Conservation (phyloP, 192 early-diverging fungal genomes). For the Gonapodya prolifera region DNA sequence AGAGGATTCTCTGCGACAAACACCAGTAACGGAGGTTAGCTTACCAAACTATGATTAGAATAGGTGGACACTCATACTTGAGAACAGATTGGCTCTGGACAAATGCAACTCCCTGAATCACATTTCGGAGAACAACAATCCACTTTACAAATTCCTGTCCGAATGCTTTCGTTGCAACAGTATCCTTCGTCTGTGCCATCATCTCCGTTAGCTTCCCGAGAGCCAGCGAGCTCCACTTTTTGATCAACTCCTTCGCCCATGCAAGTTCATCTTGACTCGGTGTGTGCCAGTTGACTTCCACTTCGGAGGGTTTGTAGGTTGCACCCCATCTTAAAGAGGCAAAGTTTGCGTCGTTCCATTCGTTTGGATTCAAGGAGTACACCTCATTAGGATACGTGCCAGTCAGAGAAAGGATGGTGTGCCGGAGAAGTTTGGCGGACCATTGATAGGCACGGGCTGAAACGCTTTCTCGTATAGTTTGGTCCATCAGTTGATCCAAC, state of each 20-base stretch:
- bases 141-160: neutral
- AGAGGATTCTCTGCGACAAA: no score
- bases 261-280: neutral
- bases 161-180: neutral
- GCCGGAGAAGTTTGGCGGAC: neutral
- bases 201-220: neutral
- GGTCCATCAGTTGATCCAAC: neutral
- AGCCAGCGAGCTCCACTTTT: neutral
- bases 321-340: neutral
- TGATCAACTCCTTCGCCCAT: neutral
- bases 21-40: no score
- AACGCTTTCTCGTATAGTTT: neutral
- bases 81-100: neutral
- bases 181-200: neutral
- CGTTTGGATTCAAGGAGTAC: neutral
- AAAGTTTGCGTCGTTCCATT: neutral
- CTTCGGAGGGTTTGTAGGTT: neutral
- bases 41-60: no score
- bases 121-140: neutral
- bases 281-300: neutral
- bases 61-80: neutral
- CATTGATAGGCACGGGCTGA: neutral
- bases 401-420: neutral
- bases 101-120: neutral
- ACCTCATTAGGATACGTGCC: neutral